Evolutionary conservation across 164 flowering plant species (phyloP), one percentile per base, ranked within the genome.

Genomic region (Stephania yunnanensis): DNA sequence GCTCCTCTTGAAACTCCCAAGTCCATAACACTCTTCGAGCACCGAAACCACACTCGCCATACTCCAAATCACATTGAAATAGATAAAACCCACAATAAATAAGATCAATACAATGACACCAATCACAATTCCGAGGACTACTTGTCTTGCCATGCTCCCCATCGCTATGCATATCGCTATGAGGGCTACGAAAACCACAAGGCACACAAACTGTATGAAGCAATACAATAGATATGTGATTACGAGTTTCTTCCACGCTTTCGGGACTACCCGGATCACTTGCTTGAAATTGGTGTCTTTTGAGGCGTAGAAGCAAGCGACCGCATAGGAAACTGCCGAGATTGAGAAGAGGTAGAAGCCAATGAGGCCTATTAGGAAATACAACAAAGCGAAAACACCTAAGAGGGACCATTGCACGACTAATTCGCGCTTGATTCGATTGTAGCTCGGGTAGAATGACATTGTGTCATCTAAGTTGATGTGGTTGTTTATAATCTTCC

Each of bases 281-380:
- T 83, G 71, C 22, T 88, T 79, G 79, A 88, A 92, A 2, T 93
- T 86, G 42, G 90, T 89, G 25, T 93, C 87, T 78, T 90, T 90
- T 70, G 86, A 79, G 53, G 95, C 83, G 87, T 90, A 91, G 76
- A 91, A 80, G 10, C 94, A 90, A 55, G 98, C 98, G 36, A 88
- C 92, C 5, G 92, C 87, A 87, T 91, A 94, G 77, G 91, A 94
- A 44, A 87, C 90, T 6, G 95, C 97, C 22, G 95, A 93, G 44
- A 95, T 94, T 79, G 97, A 91, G 78, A 94, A 88, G 71, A 91
- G 95, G 20, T 95, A 94, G 87, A 92, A 92, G 70, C 87, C 85
- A 78, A 91, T 90, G 82, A 92, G 87, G 86, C 89, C 89, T 74
- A 90, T 74, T 72, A 90, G 88, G 85, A 88, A 89, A 74, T 63